Percentiles rank a stretch among this genome's conserved stretches.
Evolutionary conservation across 2,329 filamentous ascomycete genomes (phyloP).

Genomic region (Apiospora pterosperma): DNA sequence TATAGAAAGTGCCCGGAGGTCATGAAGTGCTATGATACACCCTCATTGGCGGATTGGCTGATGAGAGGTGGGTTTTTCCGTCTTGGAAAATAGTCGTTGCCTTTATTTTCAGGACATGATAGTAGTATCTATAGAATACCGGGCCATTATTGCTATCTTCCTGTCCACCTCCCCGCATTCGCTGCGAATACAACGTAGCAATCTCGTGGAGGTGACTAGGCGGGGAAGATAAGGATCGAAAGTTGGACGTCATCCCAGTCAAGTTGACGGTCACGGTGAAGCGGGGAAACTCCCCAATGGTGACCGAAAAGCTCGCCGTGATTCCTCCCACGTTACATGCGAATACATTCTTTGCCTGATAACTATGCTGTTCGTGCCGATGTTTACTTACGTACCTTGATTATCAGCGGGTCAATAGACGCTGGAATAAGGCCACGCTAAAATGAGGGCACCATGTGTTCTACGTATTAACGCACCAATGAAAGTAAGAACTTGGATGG

Average conservation of each 20-base stretch:
- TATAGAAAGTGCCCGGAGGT: neutral
- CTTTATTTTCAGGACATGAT: neutral
- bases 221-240: neutral
- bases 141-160: neutral
- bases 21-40: neutral
- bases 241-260: neutral
- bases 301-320: no score
- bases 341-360: neutral
- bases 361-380: no score
- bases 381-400: no score
- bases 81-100: neutral
- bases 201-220: neutral
- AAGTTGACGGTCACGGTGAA: neutral
- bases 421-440: no score
- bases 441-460: no score
- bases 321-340: no score
- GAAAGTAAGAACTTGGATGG: neutral
- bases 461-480: no score
- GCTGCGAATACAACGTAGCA: neutral
- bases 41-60: neutral
- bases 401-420: no score
- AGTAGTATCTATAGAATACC: neutral
- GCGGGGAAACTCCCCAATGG: neutral
- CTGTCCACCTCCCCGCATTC: neutral
- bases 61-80: neutral